Evolutionary conservation across 306 rosid genomes (phyloP).

Genomic region (Gillenia trifoliata): DNA sequence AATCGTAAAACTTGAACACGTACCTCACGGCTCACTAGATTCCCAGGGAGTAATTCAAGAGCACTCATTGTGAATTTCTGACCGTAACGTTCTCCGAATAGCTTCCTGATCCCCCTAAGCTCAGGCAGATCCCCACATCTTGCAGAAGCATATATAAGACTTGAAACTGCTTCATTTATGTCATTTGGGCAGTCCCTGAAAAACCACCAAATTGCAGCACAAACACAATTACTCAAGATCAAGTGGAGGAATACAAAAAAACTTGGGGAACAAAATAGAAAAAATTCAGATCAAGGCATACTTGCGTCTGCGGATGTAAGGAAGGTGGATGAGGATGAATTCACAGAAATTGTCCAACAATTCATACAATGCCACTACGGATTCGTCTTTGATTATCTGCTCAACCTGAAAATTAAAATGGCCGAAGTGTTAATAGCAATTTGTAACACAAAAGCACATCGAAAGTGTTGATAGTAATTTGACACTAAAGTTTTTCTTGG

Average conservation of each 20-base stretch:
- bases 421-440: not conserved
- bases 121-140: constrained; percentile 88
- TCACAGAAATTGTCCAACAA: constrained; percentile 58
- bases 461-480: too few relatives aligned
- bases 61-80: constrained; percentile 46
- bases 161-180: constrained; percentile 79
- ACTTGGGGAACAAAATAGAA: not conserved
- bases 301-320: constrained; percentile 67
- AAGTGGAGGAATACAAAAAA: not conserved
- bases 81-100: constrained; percentile 72
- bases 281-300: constrained; percentile 14
- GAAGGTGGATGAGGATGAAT: constrained; percentile 45
- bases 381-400: constrained; percentile 59
- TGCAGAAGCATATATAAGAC: constrained; percentile 81
- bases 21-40: constrained; percentile 73
- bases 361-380: constrained; percentile 42
- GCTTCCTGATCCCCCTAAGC: constrained; percentile 61
- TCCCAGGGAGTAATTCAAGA: constrained; percentile 58
- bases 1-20: not conserved
- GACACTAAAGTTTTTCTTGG: too few relatives aligned
- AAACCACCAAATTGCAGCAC: not conserved
- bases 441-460: not conserved
- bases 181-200: constrained; percentile 65
- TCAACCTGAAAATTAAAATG: constrained; percentile 44
- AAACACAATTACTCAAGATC: not conserved